Conservation (phyloP, 371 early-diverging fungal genomes). For the Mortierella sp. region DNA sequence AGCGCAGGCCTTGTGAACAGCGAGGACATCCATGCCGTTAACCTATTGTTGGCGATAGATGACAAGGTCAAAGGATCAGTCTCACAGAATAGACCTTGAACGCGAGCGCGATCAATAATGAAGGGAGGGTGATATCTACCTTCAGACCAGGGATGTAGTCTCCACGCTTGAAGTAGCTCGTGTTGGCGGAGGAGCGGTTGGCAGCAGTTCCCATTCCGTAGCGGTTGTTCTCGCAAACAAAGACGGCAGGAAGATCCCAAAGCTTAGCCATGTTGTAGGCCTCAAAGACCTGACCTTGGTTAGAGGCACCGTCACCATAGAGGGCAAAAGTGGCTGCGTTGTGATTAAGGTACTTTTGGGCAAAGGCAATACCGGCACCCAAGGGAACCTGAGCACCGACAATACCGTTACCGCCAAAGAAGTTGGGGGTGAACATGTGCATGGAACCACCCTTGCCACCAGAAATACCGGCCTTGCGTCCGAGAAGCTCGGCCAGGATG, state of each 20-base stretch:
- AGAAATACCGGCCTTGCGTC: constrained; percentile 90
- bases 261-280: constrained; percentile 99
- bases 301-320: constrained; percentile 99
- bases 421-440: constrained; percentile 98
- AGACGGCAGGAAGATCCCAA: constrained; percentile 97
- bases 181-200: constrained; percentile 89
- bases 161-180: constrained; percentile 96
- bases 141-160: constrained; percentile 97
- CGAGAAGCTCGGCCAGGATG: constrained; percentile 91
- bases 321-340: constrained; percentile 88
- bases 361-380: constrained; percentile 97
- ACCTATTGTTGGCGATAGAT: constrained; percentile 56
- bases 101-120: background rate
- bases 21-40: constrained; percentile 96
- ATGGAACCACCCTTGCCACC: constrained; percentile 99
- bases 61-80: too few species aligned
- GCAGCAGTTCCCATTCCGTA: constrained; percentile 99
- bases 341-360: constrained; percentile 91
- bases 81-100: background rate
- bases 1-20: constrained; percentile 87
- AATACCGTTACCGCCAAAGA: constrained; percentile 99
- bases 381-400: constrained; percentile 99
- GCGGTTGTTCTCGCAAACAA: constrained; percentile 99
- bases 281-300: constrained; percentile 99
- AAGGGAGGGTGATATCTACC: constrained; percentile 36